These are phyloP conservation scores for Eimeria acervulina DNA, from an alignment of 169 alveolate species.

Conservation along the genomic window DNA sequence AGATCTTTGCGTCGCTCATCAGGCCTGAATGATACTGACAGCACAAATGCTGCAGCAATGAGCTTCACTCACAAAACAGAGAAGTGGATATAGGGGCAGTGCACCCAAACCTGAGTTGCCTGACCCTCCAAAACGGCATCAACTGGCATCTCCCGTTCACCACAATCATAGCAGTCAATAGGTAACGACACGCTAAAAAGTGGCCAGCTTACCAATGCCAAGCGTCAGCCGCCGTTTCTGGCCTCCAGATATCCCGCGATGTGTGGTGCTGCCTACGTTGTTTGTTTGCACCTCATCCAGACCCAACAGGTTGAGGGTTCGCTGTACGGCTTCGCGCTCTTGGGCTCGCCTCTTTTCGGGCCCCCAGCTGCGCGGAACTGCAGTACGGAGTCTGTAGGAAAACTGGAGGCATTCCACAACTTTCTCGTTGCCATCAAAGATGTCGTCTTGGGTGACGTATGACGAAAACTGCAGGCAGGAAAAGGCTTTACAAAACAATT, in stretches of 20 bases:
- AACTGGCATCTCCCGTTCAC: neutral
- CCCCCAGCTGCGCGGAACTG: conserved; percentile 42
- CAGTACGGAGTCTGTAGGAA: conserved; percentile 56
- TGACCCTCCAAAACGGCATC: neutral
- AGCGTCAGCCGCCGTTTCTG: conserved; percentile 73
- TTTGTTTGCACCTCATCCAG: conserved; percentile 53
- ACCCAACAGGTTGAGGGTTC: conserved; percentile 36
- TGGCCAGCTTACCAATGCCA: conserved; percentile 54
- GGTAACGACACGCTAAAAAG: neutral
- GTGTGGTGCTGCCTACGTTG: conserved; percentile 25
- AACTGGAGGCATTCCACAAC: conserved; percentile 75
- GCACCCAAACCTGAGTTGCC: neutral
- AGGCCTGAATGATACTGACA: conserved; percentile 21
- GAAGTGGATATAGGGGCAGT: neutral
- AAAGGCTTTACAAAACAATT: neutral
- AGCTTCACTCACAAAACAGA: neutral
- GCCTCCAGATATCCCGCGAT: conserved; percentile 71
- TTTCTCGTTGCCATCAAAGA: conserved; percentile 72
- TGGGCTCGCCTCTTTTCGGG: neutral
- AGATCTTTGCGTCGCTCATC: conserved; percentile 85
- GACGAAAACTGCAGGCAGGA: conserved; percentile 32
- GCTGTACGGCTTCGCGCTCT: conserved; percentile 35
- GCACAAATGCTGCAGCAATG: neutral
- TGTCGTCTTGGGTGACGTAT: conserved; percentile 45
- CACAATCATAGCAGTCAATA: neutral